phyloP scores from a whole-genome alignment of 2,329 filamentous ascomycete genomes.

The Colletotrichum zoysiae region DNA sequence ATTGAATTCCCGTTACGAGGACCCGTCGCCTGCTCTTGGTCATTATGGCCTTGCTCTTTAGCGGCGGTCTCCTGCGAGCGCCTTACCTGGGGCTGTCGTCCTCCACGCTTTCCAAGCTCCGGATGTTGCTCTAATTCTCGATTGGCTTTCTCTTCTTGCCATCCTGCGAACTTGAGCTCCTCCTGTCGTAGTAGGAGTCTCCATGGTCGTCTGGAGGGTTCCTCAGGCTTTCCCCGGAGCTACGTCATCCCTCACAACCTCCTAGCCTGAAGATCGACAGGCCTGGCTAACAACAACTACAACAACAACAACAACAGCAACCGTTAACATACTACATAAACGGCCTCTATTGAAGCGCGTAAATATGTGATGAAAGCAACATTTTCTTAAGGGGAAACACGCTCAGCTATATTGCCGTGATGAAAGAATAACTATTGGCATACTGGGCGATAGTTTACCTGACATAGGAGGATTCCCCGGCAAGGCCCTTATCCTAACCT shows the following conservation, averaged over 20 bases:
- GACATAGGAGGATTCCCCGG: no score
- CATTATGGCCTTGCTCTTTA: not conserved
- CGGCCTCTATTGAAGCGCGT: not conserved
- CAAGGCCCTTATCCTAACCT: no score
- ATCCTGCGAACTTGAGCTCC: no score
- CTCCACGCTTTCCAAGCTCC: no score
- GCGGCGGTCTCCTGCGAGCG: not conserved
- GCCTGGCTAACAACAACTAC: constrained; percentile 11
- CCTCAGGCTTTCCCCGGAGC: constrained; percentile 21
- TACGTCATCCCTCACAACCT: constrained; percentile 36
- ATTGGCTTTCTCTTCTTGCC: no score
- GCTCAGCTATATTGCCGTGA: not conserved
- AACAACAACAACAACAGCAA: constrained; percentile 16
- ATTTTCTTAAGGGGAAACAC: not conserved
- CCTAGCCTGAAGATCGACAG: constrained; percentile 17
- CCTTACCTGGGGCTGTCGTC: no score
- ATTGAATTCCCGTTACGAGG: not conserved
- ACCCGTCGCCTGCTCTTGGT: not conserved
- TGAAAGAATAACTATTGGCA: not conserved
- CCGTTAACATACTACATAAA: not conserved
- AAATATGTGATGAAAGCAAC: not conserved
- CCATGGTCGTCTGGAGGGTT: no score
- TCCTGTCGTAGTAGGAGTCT: no score
- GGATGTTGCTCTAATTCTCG: no score
- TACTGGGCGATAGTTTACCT: not conserved